phyloP scores from a whole-genome alignment of 331 rosid species.

The Erythrophleum ivorense region DNA sequence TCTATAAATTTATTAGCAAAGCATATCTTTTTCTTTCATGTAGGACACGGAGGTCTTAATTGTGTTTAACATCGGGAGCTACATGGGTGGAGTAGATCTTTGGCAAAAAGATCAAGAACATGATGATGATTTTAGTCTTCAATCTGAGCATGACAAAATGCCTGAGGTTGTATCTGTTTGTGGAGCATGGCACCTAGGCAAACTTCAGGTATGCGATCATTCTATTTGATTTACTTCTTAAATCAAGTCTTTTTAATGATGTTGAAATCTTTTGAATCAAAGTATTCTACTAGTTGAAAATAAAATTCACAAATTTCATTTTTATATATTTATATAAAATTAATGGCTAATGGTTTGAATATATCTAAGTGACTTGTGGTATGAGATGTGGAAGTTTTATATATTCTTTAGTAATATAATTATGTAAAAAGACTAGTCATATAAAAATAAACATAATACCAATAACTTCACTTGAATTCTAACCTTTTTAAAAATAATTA shows the following conservation, averaged over 20 bases:
- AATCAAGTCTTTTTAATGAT: too few species aligned
- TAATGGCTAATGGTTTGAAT: background rate
- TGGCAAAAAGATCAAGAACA: slow-evolving; percentile 81
- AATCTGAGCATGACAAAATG: slow-evolving; percentile 73
- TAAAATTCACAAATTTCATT: background rate
- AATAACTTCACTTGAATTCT: too few species aligned
- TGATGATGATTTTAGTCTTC: slow-evolving; percentile 68
- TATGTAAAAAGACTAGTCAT: slow-evolving; percentile 6
- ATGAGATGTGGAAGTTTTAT: background rate
- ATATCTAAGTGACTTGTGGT: slow-evolving; percentile 25
- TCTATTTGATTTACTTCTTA: background rate
- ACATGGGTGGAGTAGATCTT: slow-evolving; percentile 88
- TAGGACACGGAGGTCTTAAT: slow-evolving; percentile 82
- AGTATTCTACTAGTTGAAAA: slow-evolving; percentile 24
- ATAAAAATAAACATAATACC: slow-evolving; percentile 16
- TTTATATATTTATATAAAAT: slow-evolving; percentile 20
- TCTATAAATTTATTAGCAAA: background rate
- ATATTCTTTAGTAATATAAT: slow-evolving; percentile 19
- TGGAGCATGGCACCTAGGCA: slow-evolving; percentile 93
- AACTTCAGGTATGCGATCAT: slow-evolving; percentile 67
- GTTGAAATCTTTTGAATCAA: slow-evolving; percentile 16
- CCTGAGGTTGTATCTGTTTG: slow-evolving; percentile 79
- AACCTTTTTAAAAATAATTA: too few species aligned
- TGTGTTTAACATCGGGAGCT: slow-evolving; percentile 83
- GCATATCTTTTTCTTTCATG: slow-evolving; percentile 19